Evolutionary conservation across 2,329 filamentous ascomycete genomes (phyloP).

Genomic region (Clonostachys rhizophaga): DNA sequence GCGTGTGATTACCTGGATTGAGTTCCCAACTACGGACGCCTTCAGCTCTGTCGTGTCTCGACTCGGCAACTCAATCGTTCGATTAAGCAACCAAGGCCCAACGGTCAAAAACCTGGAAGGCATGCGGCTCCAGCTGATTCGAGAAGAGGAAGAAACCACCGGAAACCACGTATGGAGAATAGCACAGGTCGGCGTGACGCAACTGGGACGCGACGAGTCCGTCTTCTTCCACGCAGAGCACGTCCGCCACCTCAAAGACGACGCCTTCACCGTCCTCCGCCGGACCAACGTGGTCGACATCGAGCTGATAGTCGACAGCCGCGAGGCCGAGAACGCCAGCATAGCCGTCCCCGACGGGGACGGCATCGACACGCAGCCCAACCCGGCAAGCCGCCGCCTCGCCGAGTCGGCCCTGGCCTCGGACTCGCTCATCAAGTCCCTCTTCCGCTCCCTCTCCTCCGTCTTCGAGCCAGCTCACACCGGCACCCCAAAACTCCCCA

Average conservation of each 20-base stretch:
- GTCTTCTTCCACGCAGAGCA: constrained; percentile 76
- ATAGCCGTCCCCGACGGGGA: constrained; percentile 9
- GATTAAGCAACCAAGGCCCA: constrained; percentile 29
- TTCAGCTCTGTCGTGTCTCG: constrained; percentile 21
- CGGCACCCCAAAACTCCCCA: background rate
- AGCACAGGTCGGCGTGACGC: constrained; percentile 74
- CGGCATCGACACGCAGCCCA: constrained; percentile 6
- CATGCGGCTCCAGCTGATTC: constrained; percentile 61
- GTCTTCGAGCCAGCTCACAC: constrained; percentile 26
- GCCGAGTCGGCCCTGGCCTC: constrained; percentile 8
- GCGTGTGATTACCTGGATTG: constrained; percentile 64
- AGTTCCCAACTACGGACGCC: constrained; percentile 48
- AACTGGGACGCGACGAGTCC: constrained; percentile 82
- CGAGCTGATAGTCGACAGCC: constrained; percentile 45
- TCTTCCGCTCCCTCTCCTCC: constrained; percentile 40
- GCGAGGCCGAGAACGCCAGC: constrained; percentile 15
- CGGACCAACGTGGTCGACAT: constrained; percentile 72
- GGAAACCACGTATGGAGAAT: constrained; percentile 59
- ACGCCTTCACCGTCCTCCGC: constrained; percentile 75
- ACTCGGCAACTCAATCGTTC: constrained; percentile 24
- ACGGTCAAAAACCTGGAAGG: constrained; percentile 49
- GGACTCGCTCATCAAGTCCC: constrained; percentile 38
- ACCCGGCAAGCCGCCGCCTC: constrained; percentile 16
- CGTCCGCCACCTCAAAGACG: constrained; percentile 72
- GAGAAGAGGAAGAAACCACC: constrained; percentile 44